These are phyloP conservation scores for Jamesozyma rosinii DNA, from an alignment of 805 yeast genomes.

Conservation along the genomic window DNA sequence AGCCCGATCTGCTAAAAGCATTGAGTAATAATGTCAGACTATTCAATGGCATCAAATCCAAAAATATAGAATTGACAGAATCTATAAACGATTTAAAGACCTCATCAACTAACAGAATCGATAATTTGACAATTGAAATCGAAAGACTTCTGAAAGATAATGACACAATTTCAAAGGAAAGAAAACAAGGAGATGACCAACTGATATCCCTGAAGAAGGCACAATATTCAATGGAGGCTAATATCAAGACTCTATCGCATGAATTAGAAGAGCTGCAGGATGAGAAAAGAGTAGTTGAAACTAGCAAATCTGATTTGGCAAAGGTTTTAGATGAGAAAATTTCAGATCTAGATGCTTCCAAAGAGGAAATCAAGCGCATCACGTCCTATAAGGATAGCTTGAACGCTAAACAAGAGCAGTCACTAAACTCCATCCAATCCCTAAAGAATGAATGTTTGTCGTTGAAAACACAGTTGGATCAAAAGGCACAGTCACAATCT, in stretches of 20 bases:
- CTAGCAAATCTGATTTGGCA: conserved; percentile 19
- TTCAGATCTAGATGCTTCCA: conserved; percentile 9
- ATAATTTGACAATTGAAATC: conserved; percentile 27
- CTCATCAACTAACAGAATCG: conserved; percentile 21
- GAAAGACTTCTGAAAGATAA: conserved; percentile 18
- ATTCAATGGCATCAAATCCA: neutral
- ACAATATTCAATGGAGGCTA: conserved; percentile 7
- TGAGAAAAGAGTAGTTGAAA: conserved; percentile 13
- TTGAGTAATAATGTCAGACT: neutral
- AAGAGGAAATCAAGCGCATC: conserved; percentile 13
- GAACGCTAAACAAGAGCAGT: conserved; percentile 31
- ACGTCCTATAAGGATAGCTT: conserved; percentile 32
- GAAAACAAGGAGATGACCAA: conserved; percentile 14
- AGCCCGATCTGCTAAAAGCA: neutral
- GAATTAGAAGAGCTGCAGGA: conserved; percentile 6
- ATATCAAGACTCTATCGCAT: conserved; percentile 4
- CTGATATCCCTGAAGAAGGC: conserved; percentile 15
- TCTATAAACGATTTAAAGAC: neutral
- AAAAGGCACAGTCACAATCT: conserved; percentile 36
- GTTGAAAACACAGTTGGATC: conserved; percentile 30
- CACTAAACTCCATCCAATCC: conserved; percentile 31
- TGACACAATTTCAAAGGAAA: conserved; percentile 15
- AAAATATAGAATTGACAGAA: neutral
- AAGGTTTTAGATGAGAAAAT: conserved; percentile 26
- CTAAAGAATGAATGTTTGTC: conserved; percentile 24